phyloP scores from a whole-genome alignment of 2,329 filamentous ascomycete species.

The Fusarium nygamai region DNA sequence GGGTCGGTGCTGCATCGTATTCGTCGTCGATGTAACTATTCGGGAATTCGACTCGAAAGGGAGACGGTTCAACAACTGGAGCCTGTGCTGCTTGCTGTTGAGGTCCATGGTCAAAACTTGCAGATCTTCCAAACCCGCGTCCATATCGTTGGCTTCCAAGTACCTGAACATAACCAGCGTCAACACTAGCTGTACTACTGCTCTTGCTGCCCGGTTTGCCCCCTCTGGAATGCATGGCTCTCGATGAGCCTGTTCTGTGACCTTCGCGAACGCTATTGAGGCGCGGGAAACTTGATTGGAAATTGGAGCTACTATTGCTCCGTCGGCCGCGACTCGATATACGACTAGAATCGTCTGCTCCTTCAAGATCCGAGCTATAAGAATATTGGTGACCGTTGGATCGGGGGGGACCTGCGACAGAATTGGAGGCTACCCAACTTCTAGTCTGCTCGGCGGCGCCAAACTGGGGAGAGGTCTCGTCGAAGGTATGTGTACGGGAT shows the following conservation, averaged over 20 bases:
- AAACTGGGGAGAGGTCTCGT: slow-evolving; percentile 41
- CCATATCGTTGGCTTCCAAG: slow-evolving; percentile 68
- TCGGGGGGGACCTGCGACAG: slow-evolving; percentile 33
- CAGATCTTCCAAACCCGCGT: slow-evolving; percentile 67
- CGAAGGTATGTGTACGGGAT: slow-evolving; percentile 42
- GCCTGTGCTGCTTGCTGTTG: slow-evolving; percentile 46
- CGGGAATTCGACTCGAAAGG: slow-evolving; percentile 61
- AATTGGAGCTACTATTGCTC: slow-evolving; percentile 84
- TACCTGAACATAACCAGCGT: slow-evolving; percentile 68
- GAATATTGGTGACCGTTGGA: slow-evolving; percentile 55
- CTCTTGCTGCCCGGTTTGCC: slow-evolving; percentile 76
- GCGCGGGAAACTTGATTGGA: slow-evolving; percentile 66
- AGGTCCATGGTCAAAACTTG: slow-evolving; percentile 78
- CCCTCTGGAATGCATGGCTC: slow-evolving; percentile 60
- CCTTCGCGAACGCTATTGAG: slow-evolving; percentile 71
- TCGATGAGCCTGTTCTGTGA: slow-evolving; percentile 51
- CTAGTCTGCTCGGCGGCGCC: slow-evolving; percentile 48
- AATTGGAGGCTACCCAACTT: slow-evolving; percentile 45
- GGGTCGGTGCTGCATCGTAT: slow-evolving; percentile 86
- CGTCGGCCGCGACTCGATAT: slow-evolving; percentile 70
- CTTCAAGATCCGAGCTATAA: slow-evolving; percentile 71
- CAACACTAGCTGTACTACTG: slow-evolving; percentile 74
- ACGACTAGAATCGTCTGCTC: slow-evolving; percentile 63
- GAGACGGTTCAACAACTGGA: slow-evolving; percentile 41
- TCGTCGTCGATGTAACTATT: slow-evolving; percentile 62